phyloP scores from a whole-genome alignment of 257 asterid species.

The Fraxinus excelsior region DNA sequence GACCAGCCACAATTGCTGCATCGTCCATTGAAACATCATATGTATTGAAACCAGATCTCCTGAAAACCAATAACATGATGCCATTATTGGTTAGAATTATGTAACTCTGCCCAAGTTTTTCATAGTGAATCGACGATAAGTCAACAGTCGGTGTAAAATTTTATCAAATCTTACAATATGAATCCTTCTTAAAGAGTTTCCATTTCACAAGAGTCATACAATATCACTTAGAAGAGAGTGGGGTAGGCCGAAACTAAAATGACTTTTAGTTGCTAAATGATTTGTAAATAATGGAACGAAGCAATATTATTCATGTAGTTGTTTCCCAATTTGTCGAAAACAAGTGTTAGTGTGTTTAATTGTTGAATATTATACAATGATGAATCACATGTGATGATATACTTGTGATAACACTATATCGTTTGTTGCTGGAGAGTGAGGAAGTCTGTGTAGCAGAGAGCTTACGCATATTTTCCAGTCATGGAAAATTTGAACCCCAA shows the following conservation, averaged over 20 bases:
- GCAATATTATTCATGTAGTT: neutral
- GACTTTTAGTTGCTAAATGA: neutral
- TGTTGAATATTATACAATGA: neutral
- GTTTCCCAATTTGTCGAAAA: neutral
- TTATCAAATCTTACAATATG: neutral
- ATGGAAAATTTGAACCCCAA: conserved; percentile 81
- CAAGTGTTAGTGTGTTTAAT: neutral
- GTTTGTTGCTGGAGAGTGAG: neutral
- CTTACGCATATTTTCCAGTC: conserved; percentile 84
- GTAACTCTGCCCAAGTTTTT: neutral
- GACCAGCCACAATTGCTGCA: conserved; percentile 85
- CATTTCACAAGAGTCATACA: neutral
- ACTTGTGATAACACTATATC: neutral
- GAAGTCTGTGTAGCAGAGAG: neutral
- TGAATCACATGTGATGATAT: neutral
- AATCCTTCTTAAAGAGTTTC: neutral
- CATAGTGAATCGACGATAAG: neutral
- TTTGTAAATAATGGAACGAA: neutral
- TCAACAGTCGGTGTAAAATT: neutral
- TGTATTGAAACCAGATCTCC: conserved; percentile 61
- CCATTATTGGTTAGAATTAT: neutral
- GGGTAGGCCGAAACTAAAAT: neutral
- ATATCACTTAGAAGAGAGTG: neutral
- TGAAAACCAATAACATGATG: conserved; percentile 25
- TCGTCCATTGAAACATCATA: conserved; percentile 83